phyloP scores from a whole-genome alignment of 805 yeast species.

The Teunomyces stri region DNA sequence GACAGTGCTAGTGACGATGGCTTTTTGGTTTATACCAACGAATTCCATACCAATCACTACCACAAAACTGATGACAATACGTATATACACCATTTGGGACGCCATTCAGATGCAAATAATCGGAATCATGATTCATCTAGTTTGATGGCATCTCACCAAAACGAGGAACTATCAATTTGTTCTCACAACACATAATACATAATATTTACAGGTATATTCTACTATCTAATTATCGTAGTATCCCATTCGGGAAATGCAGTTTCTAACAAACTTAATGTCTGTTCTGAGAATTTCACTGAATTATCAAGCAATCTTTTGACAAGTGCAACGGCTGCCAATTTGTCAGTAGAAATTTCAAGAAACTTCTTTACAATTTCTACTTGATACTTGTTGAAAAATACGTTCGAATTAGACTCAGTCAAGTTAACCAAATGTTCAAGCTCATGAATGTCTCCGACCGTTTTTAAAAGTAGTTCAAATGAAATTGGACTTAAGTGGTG shows the following conservation, averaged over 20 bases:
- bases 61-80: not conserved
- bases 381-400: constrained; percentile 15
- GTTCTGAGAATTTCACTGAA: constrained; percentile 5
- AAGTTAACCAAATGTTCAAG: constrained; percentile 26
- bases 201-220: constrained; percentile 4
- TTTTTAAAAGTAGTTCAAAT: constrained; percentile 21
- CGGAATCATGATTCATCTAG: not conserved
- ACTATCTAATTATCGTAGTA: constrained; percentile 3
- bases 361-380: constrained; percentile 19
- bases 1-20: constrained; percentile 41
- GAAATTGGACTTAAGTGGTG: constrained; percentile 17
- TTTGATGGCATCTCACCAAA: not conserved
- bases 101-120: not conserved
- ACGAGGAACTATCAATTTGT: not conserved
- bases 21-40: constrained; percentile 42
- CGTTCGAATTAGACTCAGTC: constrained; percentile 8
- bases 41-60: constrained; percentile 28
- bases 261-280: constrained; percentile 4
- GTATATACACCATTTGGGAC: not conserved
- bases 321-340: not conserved
- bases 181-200: not conserved
- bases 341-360: constrained; percentile 7
- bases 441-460: constrained; percentile 23
- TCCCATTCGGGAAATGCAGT: not conserved
- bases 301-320: constrained; percentile 4